Conservation (phyloP, 164 flowering plant genomes). For the Nelumbo lutea region DNA sequence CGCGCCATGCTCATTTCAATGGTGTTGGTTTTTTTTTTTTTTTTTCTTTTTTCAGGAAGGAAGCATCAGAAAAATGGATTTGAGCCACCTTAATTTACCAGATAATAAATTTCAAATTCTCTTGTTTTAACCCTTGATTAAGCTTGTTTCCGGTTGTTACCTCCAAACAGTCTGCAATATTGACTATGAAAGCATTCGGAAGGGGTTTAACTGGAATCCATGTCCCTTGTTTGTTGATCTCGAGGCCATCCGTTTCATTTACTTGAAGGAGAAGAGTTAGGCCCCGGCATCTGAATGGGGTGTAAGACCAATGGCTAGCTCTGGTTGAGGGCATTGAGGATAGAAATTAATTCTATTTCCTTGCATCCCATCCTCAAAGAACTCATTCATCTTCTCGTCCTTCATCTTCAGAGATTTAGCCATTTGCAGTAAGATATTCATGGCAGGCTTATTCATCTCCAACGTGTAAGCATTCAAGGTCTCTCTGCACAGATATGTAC, state of each 20-base stretch:
- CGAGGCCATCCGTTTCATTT: constrained; percentile 27
- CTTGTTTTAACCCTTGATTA: too few relatives aligned
- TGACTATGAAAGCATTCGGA: constrained; percentile 22
- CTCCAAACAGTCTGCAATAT: constrained; percentile 41
- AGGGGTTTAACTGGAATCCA: constrained; percentile 27
- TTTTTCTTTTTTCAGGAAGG: too few relatives aligned
- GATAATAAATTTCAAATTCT: too few relatives aligned
- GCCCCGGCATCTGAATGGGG: constrained; percentile 37
- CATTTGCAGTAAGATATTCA: constrained; percentile 16
- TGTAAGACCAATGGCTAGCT: constrained; percentile 29
- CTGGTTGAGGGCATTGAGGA: constrained; percentile 42
- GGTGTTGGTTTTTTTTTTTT: too few relatives aligned
- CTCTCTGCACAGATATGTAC: constrained; percentile 18
- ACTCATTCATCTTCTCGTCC: constrained; percentile 13
- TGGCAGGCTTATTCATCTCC: constrained; percentile 22
- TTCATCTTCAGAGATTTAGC: constrained; percentile 24
- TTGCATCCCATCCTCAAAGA: constrained; percentile 26
- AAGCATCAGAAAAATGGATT: too few relatives aligned
- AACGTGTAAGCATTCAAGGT: constrained; percentile 30
- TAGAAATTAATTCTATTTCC: constrained; percentile 37
- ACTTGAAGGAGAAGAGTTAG: constrained; percentile 20
- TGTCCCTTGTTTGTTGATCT: constrained; percentile 30
- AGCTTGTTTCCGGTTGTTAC: constrained; percentile 3
- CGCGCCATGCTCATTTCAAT: too few relatives aligned
- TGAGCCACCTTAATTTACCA: too few relatives aligned